Conservation (phyloP, 1,139 yeast genomes). For the Yamadazyma dendronema region DNA sequence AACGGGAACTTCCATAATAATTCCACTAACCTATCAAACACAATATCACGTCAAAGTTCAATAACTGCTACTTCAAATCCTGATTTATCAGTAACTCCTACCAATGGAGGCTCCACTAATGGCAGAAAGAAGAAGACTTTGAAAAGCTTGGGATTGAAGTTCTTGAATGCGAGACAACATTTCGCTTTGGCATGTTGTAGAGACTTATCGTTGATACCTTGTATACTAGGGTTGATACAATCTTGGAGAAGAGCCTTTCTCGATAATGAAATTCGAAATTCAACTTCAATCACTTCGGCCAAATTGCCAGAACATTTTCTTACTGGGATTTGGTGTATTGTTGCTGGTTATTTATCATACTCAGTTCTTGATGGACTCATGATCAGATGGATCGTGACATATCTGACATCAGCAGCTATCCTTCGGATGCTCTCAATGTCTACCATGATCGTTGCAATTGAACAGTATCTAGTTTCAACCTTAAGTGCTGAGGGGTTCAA, state of each 20-base stretch:
- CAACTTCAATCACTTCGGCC: conserved; percentile 40
- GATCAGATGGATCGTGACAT: conserved; percentile 91
- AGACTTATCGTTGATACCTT: conserved; percentile 69
- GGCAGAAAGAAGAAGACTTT: conserved; percentile 21
- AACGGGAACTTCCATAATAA: conserved; percentile 3
- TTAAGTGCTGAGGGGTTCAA: conserved; percentile 48
- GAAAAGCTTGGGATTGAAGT: conserved; percentile 60
- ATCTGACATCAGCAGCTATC: conserved; percentile 84
- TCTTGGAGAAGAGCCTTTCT: conserved; percentile 51
- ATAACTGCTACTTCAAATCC: conserved; percentile 12
- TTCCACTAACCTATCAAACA: conserved; percentile 11
- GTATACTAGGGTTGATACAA: conserved; percentile 52
- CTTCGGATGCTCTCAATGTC: conserved; percentile 83
- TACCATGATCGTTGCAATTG: conserved; percentile 65
- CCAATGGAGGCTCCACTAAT: conserved; percentile 1
- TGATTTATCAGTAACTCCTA: conserved; percentile 2
- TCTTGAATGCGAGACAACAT: conserved; percentile 74
- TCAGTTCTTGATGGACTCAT: conserved; percentile 85
- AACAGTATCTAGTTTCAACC: conserved; percentile 64
- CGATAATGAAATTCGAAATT: conserved; percentile 19
- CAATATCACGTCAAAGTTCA: conserved; percentile 17
- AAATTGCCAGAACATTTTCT: conserved; percentile 68
- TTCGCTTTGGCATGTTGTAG: conserved; percentile 69
- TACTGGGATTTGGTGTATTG: conserved; percentile 80
- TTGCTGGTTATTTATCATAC: conserved; percentile 80